Evolutionary conservation across 331 rosid species (phyloP).

Genomic region (Cydonia oblonga): DNA sequence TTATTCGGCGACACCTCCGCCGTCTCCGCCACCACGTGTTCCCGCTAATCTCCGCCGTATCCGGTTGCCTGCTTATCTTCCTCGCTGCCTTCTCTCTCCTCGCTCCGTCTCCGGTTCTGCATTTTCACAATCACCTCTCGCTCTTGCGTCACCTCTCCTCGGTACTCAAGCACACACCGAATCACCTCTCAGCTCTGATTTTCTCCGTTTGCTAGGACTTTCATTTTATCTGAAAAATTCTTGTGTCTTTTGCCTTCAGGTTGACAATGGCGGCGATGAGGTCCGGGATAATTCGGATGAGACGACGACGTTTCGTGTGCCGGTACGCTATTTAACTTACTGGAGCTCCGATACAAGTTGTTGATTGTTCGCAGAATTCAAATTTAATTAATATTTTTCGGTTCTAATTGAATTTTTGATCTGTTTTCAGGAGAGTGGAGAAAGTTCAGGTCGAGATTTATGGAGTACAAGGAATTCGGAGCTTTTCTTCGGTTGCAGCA

Average conservation of each 20-base stretch:
- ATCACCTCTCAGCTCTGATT: background rate
- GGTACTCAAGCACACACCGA: conserved; percentile 8
- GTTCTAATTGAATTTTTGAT: background rate
- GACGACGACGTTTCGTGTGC: conserved; percentile 20
- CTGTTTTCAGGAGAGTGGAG: conserved; percentile 29
- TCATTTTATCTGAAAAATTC: background rate
- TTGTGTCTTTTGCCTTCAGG: conserved; percentile 14
- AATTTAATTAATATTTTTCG: background rate
- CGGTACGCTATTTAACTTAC: conserved; percentile 12
- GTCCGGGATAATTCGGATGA: conserved; percentile 7
- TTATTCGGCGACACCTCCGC: conserved; percentile 28
- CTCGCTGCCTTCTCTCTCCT: conserved; percentile 35
- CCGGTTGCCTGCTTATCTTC: conserved; percentile 42
- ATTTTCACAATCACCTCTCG: conserved; percentile 18
- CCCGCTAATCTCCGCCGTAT: conserved; percentile 40
- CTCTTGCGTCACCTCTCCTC: conserved; percentile 2
- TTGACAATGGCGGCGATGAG: conserved; percentile 3
- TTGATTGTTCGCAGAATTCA: background rate
- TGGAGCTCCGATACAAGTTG: no score
- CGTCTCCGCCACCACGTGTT: conserved; percentile 33
- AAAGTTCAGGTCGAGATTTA: conserved; percentile 35
- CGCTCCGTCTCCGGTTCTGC: conserved; percentile 22
- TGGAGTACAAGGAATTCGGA: conserved; percentile 49
- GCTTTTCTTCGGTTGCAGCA: conserved; percentile 49
- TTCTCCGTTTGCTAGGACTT: background rate